Conservation (phyloP, 495 filamentous ascomycete genomes). For the Daldinia childiae region DNA sequence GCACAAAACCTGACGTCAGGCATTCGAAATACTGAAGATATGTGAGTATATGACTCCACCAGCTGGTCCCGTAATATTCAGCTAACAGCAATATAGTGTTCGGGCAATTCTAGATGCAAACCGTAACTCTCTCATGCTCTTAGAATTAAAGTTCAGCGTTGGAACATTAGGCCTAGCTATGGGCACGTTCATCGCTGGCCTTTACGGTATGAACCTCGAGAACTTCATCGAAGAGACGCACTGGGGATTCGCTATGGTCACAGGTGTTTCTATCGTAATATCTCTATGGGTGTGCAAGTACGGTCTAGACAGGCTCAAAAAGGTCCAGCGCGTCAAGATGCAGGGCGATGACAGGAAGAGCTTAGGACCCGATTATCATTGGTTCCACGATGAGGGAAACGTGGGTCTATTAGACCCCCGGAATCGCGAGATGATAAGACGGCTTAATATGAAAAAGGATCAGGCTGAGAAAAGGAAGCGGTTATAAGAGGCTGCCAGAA, state of each 20-base stretch:
- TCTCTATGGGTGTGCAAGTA: slow-evolving; percentile 79
- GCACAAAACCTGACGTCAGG: slow-evolving; percentile 92
- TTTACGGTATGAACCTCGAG: slow-evolving; percentile 99
- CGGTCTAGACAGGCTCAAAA: slow-evolving; percentile 81
- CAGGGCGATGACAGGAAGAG: slow-evolving; percentile 51
- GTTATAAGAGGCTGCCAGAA: slow-evolving; percentile 16
- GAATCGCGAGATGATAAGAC: slow-evolving; percentile 57
- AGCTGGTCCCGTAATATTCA: neutral
- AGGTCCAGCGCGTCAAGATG: slow-evolving; percentile 93
- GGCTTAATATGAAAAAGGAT: slow-evolving; percentile 57
- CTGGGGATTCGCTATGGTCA: slow-evolving; percentile 83
- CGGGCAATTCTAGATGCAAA: slow-evolving; percentile 98
- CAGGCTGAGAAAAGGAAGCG: slow-evolving; percentile 51
- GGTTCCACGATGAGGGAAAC: slow-evolving; percentile 56
- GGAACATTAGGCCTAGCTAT: slow-evolving; percentile 90
- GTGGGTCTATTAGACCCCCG: slow-evolving; percentile 54
- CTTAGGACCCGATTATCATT: slow-evolving; percentile 48
- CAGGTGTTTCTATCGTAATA: slow-evolving; percentile 73
- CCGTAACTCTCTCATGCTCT: slow-evolving; percentile 97
- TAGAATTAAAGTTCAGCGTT: slow-evolving; percentile 96
- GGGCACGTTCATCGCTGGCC: slow-evolving; percentile 92
- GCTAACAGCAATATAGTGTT: slow-evolving; percentile 64
- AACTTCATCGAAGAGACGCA: slow-evolving; percentile 99
- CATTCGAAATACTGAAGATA: slow-evolving; percentile 98
- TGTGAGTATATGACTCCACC: slow-evolving; percentile 64